Percentiles rank a stretch among this genome's conserved stretches.
Evolutionary conservation across 352 stramenopile species (phyloP).

Genomic region (Pythium insidiosum): DNA sequence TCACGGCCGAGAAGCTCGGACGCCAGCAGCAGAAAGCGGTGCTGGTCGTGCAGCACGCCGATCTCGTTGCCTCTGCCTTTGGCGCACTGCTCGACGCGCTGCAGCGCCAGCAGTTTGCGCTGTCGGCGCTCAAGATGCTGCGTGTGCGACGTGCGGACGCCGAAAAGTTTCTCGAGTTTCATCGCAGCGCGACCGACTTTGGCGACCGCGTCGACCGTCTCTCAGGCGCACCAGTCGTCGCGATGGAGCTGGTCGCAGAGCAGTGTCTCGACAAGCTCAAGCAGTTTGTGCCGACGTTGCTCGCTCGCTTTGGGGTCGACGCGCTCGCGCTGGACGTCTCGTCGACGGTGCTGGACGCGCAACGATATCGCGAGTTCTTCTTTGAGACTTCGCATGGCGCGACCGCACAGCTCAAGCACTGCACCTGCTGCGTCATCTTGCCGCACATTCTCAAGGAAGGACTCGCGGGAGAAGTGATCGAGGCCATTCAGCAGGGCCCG

Average conservation of each 20-base stretch:
- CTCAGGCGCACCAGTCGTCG: constrained; percentile 29
- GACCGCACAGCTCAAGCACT: constrained; percentile 82
- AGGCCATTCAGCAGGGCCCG: constrained; percentile 59
- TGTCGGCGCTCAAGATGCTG: constrained; percentile 80
- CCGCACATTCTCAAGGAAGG: constrained; percentile 90
- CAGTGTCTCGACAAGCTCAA: constrained; percentile 64
- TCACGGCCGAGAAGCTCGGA: constrained; percentile 61
- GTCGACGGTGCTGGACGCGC: constrained; percentile 36
- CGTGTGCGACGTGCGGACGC: constrained; percentile 32
- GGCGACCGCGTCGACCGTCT: constrained; percentile 28
- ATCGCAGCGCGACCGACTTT: constrained; percentile 25
- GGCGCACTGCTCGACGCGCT: constrained; percentile 48
- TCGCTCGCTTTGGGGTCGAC: constrained; percentile 30
- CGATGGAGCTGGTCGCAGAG: constrained; percentile 68
- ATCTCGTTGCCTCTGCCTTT: constrained; percentile 32
- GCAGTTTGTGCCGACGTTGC: constrained; percentile 34
- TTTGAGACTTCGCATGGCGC: constrained; percentile 38
- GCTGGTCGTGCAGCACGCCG: constrained; percentile 47
- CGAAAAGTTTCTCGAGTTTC: constrained; percentile 46
- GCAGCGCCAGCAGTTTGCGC: constrained; percentile 53
- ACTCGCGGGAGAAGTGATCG: constrained; percentile 70
- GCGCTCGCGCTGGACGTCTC: constrained; percentile 41
- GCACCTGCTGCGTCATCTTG: constrained; percentile 89
- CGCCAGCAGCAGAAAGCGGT: constrained; percentile 64
- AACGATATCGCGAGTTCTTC: constrained; percentile 55